These are phyloP conservation scores for Guillardia theta DNA, from an alignment of 78 protist species.

Conservation along the genomic window DNA sequence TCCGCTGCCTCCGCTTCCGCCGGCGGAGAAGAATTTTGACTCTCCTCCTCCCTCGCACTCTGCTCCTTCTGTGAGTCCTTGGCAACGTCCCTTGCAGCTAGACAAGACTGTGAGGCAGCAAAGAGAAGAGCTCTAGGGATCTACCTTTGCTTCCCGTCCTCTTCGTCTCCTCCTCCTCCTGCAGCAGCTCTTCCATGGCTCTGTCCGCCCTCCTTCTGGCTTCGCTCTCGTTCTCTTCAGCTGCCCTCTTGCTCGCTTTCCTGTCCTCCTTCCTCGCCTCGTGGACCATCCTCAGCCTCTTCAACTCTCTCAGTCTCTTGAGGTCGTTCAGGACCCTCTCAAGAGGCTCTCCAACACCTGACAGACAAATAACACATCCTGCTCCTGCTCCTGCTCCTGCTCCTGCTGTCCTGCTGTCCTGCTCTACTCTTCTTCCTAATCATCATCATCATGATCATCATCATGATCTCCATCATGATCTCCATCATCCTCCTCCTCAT, in stretches of 20 bases:
- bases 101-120: too few relatives aligned
- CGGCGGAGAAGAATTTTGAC: neutral
- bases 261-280: neutral
- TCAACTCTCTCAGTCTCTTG: neutral
- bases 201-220: neutral
- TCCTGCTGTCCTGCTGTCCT: too few relatives aligned
- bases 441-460: too few relatives aligned
- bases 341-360: neutral
- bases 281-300: neutral
- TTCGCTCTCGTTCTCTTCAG: neutral
- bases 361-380: too few relatives aligned
- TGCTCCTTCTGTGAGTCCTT: neutral
- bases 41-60: neutral
- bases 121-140: too few relatives aligned
- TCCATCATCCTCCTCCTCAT: too few relatives aligned
- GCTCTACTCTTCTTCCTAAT: too few relatives aligned
- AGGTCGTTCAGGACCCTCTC: neutral
- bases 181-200: too few relatives aligned
- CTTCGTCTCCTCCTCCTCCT: neutral
- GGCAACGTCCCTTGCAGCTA: neutral
- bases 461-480: too few relatives aligned
- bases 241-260: neutral
- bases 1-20: neutral
- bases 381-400: too few relatives aligned
- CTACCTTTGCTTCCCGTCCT: neutral